Conservation (phyloP, 371 early-diverging fungal genomes). For the Dichotomocladium elegans region DNA sequence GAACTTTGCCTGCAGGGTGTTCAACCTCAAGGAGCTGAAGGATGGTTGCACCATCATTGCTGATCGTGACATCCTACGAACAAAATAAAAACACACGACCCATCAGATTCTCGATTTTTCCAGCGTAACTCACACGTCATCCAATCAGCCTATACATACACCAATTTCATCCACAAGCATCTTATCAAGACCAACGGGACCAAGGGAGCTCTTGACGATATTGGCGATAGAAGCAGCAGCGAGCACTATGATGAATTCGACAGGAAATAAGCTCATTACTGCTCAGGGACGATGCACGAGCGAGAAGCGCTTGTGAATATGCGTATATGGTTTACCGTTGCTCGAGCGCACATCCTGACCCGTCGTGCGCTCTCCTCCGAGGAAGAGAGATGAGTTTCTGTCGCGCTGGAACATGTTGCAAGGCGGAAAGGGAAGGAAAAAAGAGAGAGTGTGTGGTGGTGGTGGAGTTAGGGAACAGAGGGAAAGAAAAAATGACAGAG, state of each 20-base stretch:
- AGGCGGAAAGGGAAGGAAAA: background rate
- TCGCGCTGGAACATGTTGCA: conserved; percentile 34
- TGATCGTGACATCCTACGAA: conserved; percentile 96
- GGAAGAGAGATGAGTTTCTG: conserved; percentile 54
- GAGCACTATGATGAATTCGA: conserved; percentile 39
- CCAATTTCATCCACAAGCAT: conserved; percentile 99
- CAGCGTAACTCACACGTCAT: background rate
- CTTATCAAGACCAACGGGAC: conserved; percentile 99
- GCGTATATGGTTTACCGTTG: conserved; percentile 89
- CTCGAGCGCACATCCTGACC: conserved; percentile 94
- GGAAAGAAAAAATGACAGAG: too few relatives aligned
- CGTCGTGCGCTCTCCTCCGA: conserved; percentile 89
- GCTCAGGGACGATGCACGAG: background rate
- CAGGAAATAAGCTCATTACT: background rate
- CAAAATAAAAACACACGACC: background rate
- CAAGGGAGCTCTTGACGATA: conserved; percentile 97
- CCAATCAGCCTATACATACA: conserved; percentile 43
- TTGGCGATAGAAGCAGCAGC: conserved; percentile 91
- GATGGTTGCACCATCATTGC: conserved; percentile 99
- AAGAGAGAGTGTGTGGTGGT: background rate
- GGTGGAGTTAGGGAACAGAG: too few relatives aligned
- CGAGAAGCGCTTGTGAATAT: background rate
- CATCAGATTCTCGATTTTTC: background rate
- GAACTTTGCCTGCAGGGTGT: conserved; percentile 96
- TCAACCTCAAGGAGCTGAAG: conserved; percentile 95